Percentiles rank a stretch among this genome's conserved stretches.
Conservation (phyloP, 2,329 filamentous ascomycete genomes). For the Paecilomyces sp. region DNA sequence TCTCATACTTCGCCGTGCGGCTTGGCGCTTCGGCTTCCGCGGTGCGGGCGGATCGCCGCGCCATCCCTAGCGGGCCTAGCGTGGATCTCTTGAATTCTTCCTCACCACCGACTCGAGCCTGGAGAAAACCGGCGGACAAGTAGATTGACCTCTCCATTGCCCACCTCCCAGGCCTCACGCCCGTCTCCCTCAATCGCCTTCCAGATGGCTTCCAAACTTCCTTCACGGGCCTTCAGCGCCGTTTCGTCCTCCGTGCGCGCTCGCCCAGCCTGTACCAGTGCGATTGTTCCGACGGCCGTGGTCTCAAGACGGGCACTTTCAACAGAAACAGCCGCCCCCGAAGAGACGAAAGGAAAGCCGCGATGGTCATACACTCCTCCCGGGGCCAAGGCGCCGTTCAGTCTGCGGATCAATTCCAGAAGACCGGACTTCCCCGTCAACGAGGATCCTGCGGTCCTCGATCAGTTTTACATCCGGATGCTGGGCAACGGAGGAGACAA, state of each 20-base stretch:
- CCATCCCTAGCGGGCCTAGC: conserved; percentile 15
- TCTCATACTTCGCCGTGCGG: background rate
- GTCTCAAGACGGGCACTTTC: conserved; percentile 19
- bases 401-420: conserved; percentile 27
- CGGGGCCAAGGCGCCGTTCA: conserved; percentile 61
- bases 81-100: conserved; percentile 18
- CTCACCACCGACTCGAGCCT: conserved; percentile 7
- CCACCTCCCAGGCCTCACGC: conserved; percentile 6
- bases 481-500: conserved; percentile 66
- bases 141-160: conserved; percentile 9
- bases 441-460: conserved; percentile 63
- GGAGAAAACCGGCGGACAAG: conserved; percentile 8
- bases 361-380: conserved; percentile 66
- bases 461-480: conserved; percentile 69
- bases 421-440: conserved; percentile 58
- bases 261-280: conserved; percentile 12
- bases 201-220: conserved; percentile 43
- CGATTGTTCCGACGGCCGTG: conserved; percentile 9
- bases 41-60: background rate
- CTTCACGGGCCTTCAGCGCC: conserved; percentile 33
- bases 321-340: conserved; percentile 12
- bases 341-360: conserved; percentile 37
- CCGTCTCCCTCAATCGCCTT: conserved; percentile 6
- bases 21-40: background rate
- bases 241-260: conserved; percentile 24